These are phyloP conservation scores for Rhizoclosmatium hyalinum DNA, from an alignment of 371 early-diverging fungal genomes.

Conservation along the genomic window DNA sequence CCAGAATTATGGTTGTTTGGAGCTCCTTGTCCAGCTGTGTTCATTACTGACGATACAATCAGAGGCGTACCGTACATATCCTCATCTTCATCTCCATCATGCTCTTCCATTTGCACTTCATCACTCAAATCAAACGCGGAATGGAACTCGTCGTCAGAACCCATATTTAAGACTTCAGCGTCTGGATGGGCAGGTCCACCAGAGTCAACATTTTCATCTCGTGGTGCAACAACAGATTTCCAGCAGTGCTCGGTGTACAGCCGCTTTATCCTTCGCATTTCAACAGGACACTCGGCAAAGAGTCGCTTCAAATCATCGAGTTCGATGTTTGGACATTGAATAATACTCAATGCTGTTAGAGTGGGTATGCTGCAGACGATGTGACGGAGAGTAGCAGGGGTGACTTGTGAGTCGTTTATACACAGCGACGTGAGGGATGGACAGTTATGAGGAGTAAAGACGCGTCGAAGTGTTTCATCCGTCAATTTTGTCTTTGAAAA, in stretches of 20 bases:
- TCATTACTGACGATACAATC: neutral
- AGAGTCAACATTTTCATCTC: constrained; percentile 6
- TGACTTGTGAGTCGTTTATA: constrained; percentile 38
- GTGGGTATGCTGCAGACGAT: constrained; percentile 13
- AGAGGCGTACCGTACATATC: neutral
- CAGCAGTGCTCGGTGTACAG: constrained; percentile 25
- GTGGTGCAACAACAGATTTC: constrained; percentile 2
- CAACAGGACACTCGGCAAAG: neutral
- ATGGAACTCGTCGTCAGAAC: neutral
- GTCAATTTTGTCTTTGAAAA: constrained; percentile 14
- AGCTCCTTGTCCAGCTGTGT: neutral
- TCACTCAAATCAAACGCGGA: neutral
- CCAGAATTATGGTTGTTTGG: neutral
- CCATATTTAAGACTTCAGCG: no score
- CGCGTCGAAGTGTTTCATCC: constrained; percentile 11
- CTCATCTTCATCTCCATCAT: neutral
- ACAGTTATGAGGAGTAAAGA: constrained; percentile 8
- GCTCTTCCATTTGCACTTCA: constrained; percentile 10
- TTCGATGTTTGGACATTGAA: constrained; percentile 26
- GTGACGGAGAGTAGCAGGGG: constrained; percentile 23
- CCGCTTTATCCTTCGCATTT: constrained; percentile 13
- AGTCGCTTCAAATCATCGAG: constrained; percentile 13
- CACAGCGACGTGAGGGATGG: constrained; percentile 35
- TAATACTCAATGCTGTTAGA: constrained; percentile 34
- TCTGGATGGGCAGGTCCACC: neutral